These are phyloP conservation scores for Candida tetrigidarum DNA, from an alignment of 1,139 yeast genomes.

Conservation along the genomic window DNA sequence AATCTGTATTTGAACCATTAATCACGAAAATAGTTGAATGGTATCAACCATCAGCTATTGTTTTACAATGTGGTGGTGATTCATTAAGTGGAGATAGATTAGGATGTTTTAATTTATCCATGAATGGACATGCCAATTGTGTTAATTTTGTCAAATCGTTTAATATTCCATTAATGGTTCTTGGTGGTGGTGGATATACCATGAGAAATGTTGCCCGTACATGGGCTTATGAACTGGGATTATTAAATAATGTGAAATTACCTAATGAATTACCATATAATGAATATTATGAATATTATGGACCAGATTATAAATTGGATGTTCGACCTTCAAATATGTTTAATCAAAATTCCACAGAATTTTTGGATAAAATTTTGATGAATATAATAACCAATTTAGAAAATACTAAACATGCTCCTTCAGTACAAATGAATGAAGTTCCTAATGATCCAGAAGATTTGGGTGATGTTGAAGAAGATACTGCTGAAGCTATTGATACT, in stretches of 20 bases:
- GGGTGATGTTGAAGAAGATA: slow-evolving; percentile 79
- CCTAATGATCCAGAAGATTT: slow-evolving; percentile 83
- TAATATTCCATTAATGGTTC: slow-evolving; percentile 87
- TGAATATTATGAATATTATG: slow-evolving; percentile 96
- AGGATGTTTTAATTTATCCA: slow-evolving; percentile 94
- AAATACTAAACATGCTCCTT: slow-evolving; percentile 92
- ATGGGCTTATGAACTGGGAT: slow-evolving; percentile 95
- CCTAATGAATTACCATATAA: slow-evolving; percentile 91
- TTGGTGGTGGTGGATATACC: slow-evolving; percentile 99
- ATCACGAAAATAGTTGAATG: slow-evolving; percentile 85
- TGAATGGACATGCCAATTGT: slow-evolving; percentile 95
- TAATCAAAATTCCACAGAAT: slow-evolving; percentile 94
- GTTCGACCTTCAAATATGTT: slow-evolving; percentile 97
- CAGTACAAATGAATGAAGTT: slow-evolving; percentile 90
- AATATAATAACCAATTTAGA: slow-evolving; percentile 81
- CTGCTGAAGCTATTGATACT: slow-evolving; percentile 75
- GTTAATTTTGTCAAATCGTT: slow-evolving; percentile 84
- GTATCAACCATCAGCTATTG: slow-evolving; percentile 93
- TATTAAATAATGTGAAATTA: slow-evolving; percentile 76
- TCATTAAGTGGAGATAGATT: slow-evolving; percentile 91
- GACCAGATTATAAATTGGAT: slow-evolving; percentile 93
- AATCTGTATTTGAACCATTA: slow-evolving; percentile 86
- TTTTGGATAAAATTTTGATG: slow-evolving; percentile 80
- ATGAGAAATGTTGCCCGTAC: slow-evolving; percentile 96
- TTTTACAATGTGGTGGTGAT: slow-evolving; percentile 97